Evolutionary conservation across 768 basidiomycete genomes (phyloP).

Genomic region (Calvatia gigantea): DNA sequence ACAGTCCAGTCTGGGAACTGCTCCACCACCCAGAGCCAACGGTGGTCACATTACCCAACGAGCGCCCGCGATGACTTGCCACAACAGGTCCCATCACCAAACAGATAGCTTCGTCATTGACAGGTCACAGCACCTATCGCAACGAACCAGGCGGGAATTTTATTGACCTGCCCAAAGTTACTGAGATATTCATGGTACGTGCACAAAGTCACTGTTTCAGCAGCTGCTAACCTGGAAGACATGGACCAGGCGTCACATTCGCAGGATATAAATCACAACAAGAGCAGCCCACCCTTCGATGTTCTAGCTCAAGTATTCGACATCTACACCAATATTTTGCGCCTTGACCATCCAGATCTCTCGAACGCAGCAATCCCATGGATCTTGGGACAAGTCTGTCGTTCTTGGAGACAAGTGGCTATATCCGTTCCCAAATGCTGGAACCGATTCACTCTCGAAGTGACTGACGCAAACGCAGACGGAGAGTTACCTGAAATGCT

Average conservation of each 20-base stretch:
- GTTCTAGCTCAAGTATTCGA: neutral
- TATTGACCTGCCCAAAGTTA: too few species aligned
- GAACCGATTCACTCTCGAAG: neutral
- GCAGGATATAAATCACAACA: neutral
- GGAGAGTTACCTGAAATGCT: neutral
- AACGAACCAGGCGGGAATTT: neutral
- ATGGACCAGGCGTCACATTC: too few species aligned
- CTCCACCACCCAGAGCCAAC: neutral
- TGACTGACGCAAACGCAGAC: neutral
- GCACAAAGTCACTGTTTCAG: too few species aligned
- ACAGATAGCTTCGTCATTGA: too few species aligned
- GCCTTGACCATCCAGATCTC: neutral
- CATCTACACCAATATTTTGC: neutral
- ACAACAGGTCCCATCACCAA: neutral
- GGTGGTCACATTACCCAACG: neutral
- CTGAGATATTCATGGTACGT: too few species aligned
- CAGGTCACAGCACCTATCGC: neutral
- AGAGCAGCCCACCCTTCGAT: neutral
- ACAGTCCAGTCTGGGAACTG: too few species aligned
- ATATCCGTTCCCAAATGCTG: neutral
- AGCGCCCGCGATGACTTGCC: neutral
- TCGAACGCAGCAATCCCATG: neutral
- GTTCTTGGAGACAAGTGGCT: neutral
- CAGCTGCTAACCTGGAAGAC: neutral
- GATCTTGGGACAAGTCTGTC: constrained; percentile 1